phyloP scores from a whole-genome alignment of 345 rosid species.

The Triadica sebifera region DNA sequence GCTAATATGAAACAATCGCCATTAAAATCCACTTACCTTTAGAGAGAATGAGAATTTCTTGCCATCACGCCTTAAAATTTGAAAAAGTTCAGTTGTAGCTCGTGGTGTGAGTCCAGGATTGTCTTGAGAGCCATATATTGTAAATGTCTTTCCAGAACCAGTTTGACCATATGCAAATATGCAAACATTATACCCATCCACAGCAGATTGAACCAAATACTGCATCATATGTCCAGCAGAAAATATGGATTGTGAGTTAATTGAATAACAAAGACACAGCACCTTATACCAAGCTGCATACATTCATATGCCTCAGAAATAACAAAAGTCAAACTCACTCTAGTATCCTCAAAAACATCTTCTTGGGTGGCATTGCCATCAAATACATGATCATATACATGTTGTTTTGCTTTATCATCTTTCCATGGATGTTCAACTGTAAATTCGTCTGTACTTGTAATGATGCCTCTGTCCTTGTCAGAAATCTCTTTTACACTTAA shows the following conservation, averaged over 20 bases:
- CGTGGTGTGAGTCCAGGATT: constrained; percentile 89
- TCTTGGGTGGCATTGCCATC: constrained; percentile 75
- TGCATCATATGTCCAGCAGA: constrained; percentile 27
- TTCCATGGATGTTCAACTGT: constrained; percentile 96
- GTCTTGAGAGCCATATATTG: constrained; percentile 74
- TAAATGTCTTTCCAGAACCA: constrained; percentile 97
- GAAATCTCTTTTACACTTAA: constrained; percentile 68
- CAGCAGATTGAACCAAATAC: constrained; percentile 94
- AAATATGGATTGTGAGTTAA: not conserved
- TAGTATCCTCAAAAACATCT: constrained; percentile 86
- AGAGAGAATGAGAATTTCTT: constrained; percentile 79
- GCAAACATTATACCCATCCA: constrained; percentile 94
- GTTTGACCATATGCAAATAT: constrained; percentile 99
- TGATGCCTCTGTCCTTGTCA: constrained; percentile 49
- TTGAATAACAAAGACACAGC: not conserved
- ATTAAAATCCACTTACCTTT: constrained; percentile 47
- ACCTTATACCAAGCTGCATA: not conserved
- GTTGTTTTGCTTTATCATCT: constrained; percentile 85
- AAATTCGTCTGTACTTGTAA: constrained; percentile 68
- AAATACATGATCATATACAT: constrained; percentile 85
- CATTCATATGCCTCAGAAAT: not conserved
- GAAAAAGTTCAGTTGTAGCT: constrained; percentile 84
- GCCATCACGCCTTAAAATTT: constrained; percentile 64
- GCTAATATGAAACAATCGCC: not conserved
- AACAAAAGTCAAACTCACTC: constrained; percentile 40